Percentiles rank a stretch among this genome's conserved stretches.
phyloP scores from a whole-genome alignment of 2,329 filamentous ascomycete genomes.

The Didymella arachidicola region DNA sequence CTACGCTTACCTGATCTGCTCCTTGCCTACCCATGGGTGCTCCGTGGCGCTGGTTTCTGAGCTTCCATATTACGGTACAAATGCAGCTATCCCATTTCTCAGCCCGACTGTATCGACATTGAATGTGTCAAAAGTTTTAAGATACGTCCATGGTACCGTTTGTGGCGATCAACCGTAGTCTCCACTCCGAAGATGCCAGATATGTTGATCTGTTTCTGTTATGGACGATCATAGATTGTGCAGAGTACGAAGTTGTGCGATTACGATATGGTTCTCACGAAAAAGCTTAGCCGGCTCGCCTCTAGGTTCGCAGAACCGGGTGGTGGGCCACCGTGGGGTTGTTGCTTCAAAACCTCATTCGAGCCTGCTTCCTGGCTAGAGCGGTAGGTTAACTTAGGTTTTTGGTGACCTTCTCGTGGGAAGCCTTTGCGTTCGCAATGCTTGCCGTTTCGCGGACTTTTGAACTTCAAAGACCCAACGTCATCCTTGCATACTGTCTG shows the following conservation, averaged over 20 bases:
- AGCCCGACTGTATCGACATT: not conserved
- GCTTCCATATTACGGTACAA: not conserved
- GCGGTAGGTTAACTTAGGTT: not conserved
- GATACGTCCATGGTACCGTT: not conserved
- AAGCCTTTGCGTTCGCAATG: no score
- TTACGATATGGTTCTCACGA: not conserved
- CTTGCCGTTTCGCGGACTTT: no score
- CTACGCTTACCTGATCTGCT: not conserved
- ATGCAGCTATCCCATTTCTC: not conserved
- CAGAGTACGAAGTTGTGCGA: not conserved
- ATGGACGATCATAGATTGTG: not conserved
- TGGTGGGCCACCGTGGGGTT: not conserved
- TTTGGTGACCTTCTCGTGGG: not conserved
- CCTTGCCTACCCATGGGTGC: not conserved
- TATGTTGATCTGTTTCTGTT: not conserved
- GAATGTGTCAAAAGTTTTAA: not conserved
- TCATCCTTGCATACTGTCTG: no score
- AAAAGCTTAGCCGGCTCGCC: not conserved
- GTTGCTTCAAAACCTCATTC: not conserved
- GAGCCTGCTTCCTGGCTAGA: not conserved
- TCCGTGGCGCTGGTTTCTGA: not conserved
- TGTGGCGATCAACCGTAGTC: not conserved
- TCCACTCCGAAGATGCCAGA: not conserved
- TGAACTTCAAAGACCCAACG: no score
- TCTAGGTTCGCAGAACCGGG: not conserved